Percentiles rank a stretch among this genome's conserved stretches.
Conservation (phyloP, 768 basidiomycete genomes). For the Mycena venus region DNA sequence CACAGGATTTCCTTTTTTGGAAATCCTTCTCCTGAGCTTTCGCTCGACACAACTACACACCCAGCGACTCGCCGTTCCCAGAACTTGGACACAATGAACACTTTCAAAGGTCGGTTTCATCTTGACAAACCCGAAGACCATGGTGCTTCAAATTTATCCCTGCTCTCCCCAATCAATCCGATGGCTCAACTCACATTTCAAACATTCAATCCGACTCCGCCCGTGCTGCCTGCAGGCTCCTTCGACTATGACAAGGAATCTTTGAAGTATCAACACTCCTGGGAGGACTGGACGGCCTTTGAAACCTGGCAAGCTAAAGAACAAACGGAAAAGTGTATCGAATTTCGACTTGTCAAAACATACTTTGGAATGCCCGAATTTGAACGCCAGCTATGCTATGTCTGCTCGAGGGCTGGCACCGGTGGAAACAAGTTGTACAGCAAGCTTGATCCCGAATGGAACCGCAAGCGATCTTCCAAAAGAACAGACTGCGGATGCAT, state of each 20-base stretch:
- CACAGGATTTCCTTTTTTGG: too few species aligned
- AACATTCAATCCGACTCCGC: not conserved
- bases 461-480: not conserved
- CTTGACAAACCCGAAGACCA: too few species aligned
- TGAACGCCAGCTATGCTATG: not conserved
- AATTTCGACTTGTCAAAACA: not conserved
- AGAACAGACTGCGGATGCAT: not conserved
- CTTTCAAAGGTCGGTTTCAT: too few species aligned
- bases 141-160: too few species aligned
- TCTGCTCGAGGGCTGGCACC: not conserved
- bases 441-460: not conserved
- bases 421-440: not conserved
- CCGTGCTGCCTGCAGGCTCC: not conserved
- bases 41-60: too few species aligned
- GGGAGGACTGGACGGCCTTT: not conserved
- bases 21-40: too few species aligned
- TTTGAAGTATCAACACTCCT: not conserved
- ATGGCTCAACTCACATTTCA: too few species aligned
- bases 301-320: not conserved
- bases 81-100: too few species aligned
- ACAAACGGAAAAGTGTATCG: not conserved
- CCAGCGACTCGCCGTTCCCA: too few species aligned
- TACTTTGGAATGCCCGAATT: not conserved
- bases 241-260: not conserved
- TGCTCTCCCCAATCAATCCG: too few species aligned